Base-by-base conservation (phyloP, 2,329 filamentous ascomycete species). In the Botryosphaeria agaves region DNA sequence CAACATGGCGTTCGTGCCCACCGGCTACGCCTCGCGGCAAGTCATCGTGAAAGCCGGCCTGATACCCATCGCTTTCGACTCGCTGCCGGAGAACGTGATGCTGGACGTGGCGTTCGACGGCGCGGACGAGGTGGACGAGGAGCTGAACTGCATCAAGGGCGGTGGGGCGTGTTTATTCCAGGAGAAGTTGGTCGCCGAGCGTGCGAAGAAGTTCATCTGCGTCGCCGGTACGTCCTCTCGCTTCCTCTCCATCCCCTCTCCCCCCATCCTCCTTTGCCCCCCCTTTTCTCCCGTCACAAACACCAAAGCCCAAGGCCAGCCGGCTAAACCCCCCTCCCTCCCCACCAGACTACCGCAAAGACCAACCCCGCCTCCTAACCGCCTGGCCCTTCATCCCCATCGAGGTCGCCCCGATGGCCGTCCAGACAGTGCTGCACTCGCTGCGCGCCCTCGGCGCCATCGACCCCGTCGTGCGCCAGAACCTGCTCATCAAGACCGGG, bases 151-250 rank as follows among this genome's bases (percentile, higher is more conserved):
- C 49, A 95, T 98, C 61, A 95, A 95, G 62, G 89, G 89, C 32
- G 89, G 89, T 29, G 89, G 89, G 34, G 89, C 84, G n/a, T 98
- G 89, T 56, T 59, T 95, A 33, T 92, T 93, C 61, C 89, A 95
- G 55, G 89, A 98, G 60, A 98, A 98, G 62, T 65, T 98, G 20
- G 85, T 98, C 4, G 85, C 85, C 4, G 72, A 82, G 36, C 71
- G 78, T 29, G 77, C 83, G 3, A 79, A 73, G 55, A 80, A 81
- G 49, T 93, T 94, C 47, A 66, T 94, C 38, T 87, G 81, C 44
- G 82, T 91, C 34, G 83, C 82, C 33, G 77, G 76, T 81, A 55
- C 45, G 66, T 54, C 3, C 5, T 16, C 12, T 26, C 15, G 12
- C 27, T 17, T n/a, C n/a, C 14, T 19, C 30, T 18, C 26, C 8